phyloP scores from a whole-genome alignment of 1,284 basidiomycete genomes.

The Taiwanofungus camphoratus region DNA sequence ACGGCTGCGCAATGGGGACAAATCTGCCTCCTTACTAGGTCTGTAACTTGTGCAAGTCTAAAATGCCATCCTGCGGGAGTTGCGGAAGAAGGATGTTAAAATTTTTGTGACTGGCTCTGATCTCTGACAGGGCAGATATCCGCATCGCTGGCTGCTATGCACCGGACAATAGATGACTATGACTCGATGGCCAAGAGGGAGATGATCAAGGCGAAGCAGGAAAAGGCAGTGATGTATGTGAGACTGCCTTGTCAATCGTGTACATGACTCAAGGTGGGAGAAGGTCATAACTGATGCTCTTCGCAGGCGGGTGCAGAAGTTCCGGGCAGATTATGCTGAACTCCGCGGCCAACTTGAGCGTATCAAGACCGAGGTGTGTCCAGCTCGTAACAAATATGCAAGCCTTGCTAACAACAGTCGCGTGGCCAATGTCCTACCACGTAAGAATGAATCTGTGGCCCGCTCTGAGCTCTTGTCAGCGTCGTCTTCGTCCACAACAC shows the following conservation, averaged over 20 bases:
- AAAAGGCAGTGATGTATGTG: constrained; percentile 86
- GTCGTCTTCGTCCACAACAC: constrained; percentile 40
- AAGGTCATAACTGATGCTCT: neutral
- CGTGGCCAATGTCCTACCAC: neutral
- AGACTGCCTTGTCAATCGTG: neutral
- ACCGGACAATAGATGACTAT: constrained; percentile 91
- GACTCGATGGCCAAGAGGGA: constrained; percentile 93
- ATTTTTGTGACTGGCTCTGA: constrained; percentile 7
- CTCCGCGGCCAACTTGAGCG: constrained; percentile 67
- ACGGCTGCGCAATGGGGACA: constrained; percentile 73
- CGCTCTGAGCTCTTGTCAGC: constrained; percentile 55
- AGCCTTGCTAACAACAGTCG: neutral
- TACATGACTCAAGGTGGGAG: too few species aligned
- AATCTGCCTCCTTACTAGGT: constrained; percentile 80
- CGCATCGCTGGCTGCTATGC: constrained; percentile 87
- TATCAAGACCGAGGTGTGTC: constrained; percentile 49
- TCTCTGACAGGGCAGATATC: constrained; percentile 80
- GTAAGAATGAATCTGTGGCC: constrained; percentile 49
- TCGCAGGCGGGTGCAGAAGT: constrained; percentile 76
- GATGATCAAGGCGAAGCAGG: constrained; percentile 89
- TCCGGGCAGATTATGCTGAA: constrained; percentile 70
- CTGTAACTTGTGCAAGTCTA: constrained; percentile 30
- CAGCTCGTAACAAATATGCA: neutral
- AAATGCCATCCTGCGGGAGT: neutral
- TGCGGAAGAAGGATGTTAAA: neutral